These are phyloP conservation scores for Sarocladium brachiariae DNA, from an alignment of 2,329 filamentous ascomycete genomes.

Conservation along the genomic window DNA sequence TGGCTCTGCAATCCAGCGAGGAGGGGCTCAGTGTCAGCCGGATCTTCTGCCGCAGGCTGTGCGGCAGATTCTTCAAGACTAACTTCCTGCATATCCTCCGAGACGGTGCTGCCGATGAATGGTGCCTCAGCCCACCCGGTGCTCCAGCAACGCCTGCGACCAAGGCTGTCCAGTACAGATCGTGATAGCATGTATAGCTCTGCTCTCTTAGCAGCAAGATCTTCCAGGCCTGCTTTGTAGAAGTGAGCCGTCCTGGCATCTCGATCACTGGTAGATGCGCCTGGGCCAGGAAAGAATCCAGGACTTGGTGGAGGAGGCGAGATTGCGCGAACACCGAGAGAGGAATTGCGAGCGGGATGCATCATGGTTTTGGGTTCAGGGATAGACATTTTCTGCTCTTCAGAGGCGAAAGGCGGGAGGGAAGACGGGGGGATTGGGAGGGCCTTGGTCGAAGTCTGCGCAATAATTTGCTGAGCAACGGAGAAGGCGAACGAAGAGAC, in stretches of 20 bases:
- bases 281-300: constrained; percentile 44
- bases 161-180: constrained; percentile 69
- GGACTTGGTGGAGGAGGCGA: constrained; percentile 38
- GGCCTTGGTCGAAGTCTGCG: constrained; percentile 64
- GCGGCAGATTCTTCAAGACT: constrained; percentile 35
- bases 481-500: constrained; percentile 74
- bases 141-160: constrained; percentile 65
- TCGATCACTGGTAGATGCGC: constrained; percentile 29
- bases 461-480: constrained; percentile 67
- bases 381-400: constrained; percentile 56
- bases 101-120: constrained; percentile 36
- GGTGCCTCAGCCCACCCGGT: constrained; percentile 65
- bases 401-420: constrained; percentile 27
- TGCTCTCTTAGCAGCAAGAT: constrained; percentile 74
- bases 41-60: constrained; percentile 9
- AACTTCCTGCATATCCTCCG: constrained; percentile 50
- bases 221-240: constrained; percentile 62
- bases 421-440: constrained; percentile 59
- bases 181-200: constrained; percentile 76
- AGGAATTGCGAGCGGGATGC: constrained; percentile 59
- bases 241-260: constrained; percentile 40
- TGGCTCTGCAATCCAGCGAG: constrained; percentile 34
- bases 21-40: constrained; percentile 11
- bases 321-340: constrained; percentile 39
- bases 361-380: constrained; percentile 65